A percentile compares a stretch with the other conserved stretches of the same genome.
Evolutionary conservation across 805 yeast species (phyloP).

Genomic region (Zygosaccharomyces siamensis): DNA sequence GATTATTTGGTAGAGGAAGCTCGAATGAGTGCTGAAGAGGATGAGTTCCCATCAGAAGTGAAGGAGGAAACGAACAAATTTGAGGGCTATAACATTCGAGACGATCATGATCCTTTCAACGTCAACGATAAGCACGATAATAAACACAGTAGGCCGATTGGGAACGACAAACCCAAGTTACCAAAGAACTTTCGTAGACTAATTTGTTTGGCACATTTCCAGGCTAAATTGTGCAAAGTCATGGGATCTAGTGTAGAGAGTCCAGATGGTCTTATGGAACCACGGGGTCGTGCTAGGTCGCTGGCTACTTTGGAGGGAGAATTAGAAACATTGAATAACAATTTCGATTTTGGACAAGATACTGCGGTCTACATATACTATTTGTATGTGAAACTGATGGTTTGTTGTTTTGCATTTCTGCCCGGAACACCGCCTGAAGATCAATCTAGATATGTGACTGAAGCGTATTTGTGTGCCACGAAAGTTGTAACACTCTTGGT

Average conservation of each 20-base stretch:
- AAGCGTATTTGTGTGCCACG: constrained; percentile 77
- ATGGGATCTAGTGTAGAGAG: constrained; percentile 84
- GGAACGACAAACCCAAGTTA: constrained; percentile 27
- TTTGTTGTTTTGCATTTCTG: constrained; percentile 83
- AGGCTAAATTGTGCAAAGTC: constrained; percentile 73
- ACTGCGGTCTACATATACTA: constrained; percentile 71
- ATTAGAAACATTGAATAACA: constrained; percentile 63
- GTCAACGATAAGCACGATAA: not conserved
- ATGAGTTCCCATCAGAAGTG: not conserved
- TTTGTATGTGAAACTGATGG: constrained; percentile 70
- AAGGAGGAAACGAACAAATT: constrained; percentile 10
- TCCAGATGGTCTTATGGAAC: constrained; percentile 86
- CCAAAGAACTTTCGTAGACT: constrained; percentile 70
- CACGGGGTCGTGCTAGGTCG: constrained; percentile 74
- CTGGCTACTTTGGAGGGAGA: constrained; percentile 75
- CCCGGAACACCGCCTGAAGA: constrained; percentile 88
- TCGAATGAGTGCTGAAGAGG: constrained; percentile 46
- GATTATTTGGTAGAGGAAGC: constrained; percentile 81
- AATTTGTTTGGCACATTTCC: constrained; percentile 72
- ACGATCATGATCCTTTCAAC: not conserved
- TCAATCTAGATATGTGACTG: constrained; percentile 76
- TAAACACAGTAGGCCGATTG: not conserved
- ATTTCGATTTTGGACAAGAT: constrained; percentile 59
- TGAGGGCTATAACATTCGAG: not conserved
- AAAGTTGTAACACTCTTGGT: constrained; percentile 75